Base-by-base conservation (phyloP, 495 filamentous ascomycete genomes). In the Oidiodendron maius region DNA sequence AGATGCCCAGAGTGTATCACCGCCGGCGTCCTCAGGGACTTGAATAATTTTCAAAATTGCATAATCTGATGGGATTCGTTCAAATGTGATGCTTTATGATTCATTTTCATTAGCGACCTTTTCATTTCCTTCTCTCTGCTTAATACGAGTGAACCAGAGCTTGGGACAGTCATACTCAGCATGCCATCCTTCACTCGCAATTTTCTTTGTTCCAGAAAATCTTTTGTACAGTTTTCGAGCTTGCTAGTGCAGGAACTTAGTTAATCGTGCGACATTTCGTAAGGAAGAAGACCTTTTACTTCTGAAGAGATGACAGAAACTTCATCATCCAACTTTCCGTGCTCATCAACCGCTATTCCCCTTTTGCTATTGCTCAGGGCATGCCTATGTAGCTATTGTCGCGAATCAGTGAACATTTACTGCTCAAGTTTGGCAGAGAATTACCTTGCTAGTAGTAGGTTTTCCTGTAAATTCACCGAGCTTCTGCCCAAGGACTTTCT, bases 281-380 rank as follows among this genome's bases (percentile, higher is more conserved):
- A n/a, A n/a, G n/a, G n/a, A n/a, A n/a, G n/a, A n/a, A n/a, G n/a
- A n/a, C n/a, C n/a, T n/a, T n/a, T n/a, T n/a, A n/a, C n/a, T n/a
- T n/a, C 66, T 0, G 77, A 81, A 39, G 74, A 82, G 59, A 91
- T 89, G 48, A 83, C 75, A 57, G 78, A 86, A 64, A 90, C 87
- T 55, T 90, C 75, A 56, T 86, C 70, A 56, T 89, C 84, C 21
- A 72, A 71, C 10, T 64, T 63, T 10, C 81, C 77, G 3, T 46
- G 28, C 18, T 59, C 56, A 70, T 34, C 28, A 9, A 34, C 28
- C 9, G n/a, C 28, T 9, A 34, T 34, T 8, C 28, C 28, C n/a
- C 28, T 34, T 34, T 34, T 34, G n/a, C 28, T 34, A 34, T 34
- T 34, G 28, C 28, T 34, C 28, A 34, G n/a, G 8, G 28, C 28